phyloP scores from a whole-genome alignment of 1,284 basidiomycete genomes.

The Ustilago nuda region DNA sequence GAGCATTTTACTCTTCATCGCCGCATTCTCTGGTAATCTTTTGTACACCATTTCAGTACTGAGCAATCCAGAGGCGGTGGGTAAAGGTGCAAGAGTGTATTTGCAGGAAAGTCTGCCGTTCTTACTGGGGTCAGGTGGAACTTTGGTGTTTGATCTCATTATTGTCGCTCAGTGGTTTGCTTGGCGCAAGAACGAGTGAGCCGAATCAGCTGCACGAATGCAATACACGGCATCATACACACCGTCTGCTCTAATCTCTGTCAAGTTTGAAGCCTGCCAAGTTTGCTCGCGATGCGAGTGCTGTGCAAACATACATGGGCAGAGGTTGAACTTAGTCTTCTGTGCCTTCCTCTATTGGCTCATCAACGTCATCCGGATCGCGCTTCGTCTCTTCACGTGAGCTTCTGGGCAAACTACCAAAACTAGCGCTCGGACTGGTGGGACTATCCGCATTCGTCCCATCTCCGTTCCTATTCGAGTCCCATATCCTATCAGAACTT shows the following conservation, averaged over 20 bases:
- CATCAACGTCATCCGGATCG: neutral
- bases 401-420: constrained; percentile 7
- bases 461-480: constrained; percentile 7
- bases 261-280: too few relatives aligned
- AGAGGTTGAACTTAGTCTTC: neutral
- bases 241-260: neutral
- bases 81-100: constrained; percentile 34
- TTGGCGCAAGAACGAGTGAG: constrained; percentile 48
- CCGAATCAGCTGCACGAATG: neutral
- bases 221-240: neutral
- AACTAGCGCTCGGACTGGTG: constrained; percentile 16
- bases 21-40: constrained; percentile 64
- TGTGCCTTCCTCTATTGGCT: neutral
- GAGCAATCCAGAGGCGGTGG: constrained; percentile 51
- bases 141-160: constrained; percentile 65
- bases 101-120: constrained; percentile 65
- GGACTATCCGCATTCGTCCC: constrained; percentile 3
- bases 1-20: constrained; percentile 64
- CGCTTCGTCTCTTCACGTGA: constrained; percentile 4
- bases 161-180: constrained; percentile 62
- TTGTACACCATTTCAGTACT: constrained; percentile 63
- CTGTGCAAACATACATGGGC: neutral
- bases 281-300: neutral
- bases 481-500: constrained; percentile 48
- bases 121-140: constrained; percentile 62